These are phyloP conservation scores for Cnidoscolus chayamansa DNA, from an alignment of 441 rosid species.

Conservation along the genomic window DNA sequence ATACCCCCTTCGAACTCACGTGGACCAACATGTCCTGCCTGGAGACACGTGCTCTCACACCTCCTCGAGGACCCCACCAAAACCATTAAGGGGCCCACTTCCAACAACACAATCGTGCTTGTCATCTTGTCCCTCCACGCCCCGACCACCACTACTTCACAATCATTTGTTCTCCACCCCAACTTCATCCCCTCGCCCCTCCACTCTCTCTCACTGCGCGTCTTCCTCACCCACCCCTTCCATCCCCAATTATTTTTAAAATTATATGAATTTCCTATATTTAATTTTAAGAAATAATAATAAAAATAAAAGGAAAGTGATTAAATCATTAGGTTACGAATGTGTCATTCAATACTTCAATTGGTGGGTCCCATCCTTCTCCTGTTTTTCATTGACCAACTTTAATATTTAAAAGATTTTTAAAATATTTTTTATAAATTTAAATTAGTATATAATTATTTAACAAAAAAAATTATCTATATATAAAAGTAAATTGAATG, in stretches of 20 bases:
- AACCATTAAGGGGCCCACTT: slow-evolving; percentile 22
- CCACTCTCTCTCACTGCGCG: not conserved
- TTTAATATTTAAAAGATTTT: no score
- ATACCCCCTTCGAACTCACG: slow-evolving; percentile 40
- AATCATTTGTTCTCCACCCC: slow-evolving; percentile 52
- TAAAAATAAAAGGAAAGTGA: not conserved
- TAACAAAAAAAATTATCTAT: no score
- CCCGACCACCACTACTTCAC: slow-evolving; percentile 54
- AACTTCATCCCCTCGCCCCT: not conserved
- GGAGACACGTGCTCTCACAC: slow-evolving; percentile 49
- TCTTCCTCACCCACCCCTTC: not conserved
- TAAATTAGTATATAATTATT: no score
- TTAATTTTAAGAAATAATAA: no score
- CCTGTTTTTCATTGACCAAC: slow-evolving; percentile 14
- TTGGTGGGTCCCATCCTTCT: not conserved
- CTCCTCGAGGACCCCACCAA: slow-evolving; percentile 19
- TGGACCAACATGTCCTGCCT: slow-evolving; percentile 67
- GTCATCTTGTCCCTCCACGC: slow-evolving; percentile 51
- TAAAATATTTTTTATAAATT: no score
- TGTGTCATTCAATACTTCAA: slow-evolving; percentile 12
- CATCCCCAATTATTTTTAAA: not conserved
- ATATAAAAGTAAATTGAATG: no score
- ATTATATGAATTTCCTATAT: no score
- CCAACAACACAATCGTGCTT: slow-evolving; percentile 36
- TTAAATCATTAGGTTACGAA: slow-evolving; percentile 19